Percentiles rank a stretch among this genome's conserved stretches.
phyloP scores from a whole-genome alignment of 2,329 filamentous ascomycete species.

The Phialemoniopsis sp. region DNA sequence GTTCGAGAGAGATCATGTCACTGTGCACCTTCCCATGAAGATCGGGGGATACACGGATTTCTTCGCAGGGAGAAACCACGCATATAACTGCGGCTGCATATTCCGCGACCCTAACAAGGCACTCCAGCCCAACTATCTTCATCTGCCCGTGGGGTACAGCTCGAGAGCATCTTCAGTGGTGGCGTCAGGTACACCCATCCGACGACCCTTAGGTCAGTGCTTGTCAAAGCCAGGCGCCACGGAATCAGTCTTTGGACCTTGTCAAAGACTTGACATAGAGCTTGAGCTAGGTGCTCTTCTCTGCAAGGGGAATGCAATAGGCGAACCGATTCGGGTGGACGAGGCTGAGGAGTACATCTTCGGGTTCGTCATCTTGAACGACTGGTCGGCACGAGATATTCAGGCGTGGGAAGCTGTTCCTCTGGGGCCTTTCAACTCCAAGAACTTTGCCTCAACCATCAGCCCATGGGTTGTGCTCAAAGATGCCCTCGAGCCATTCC shows the following conservation, averaged over 20 bases:
- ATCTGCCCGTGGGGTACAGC: conserved; percentile 78
- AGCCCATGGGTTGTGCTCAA: conserved; percentile 60
- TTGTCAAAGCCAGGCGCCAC: conserved; percentile 38
- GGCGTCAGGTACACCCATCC: conserved; percentile 67
- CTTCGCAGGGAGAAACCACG: conserved; percentile 76
- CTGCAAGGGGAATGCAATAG: conserved; percentile 62
- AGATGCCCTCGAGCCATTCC: conserved; percentile 44
- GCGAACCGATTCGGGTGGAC: conserved; percentile 59
- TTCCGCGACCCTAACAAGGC: conserved; percentile 75
- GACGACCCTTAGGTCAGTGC: conserved; percentile 69
- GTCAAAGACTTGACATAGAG: conserved; percentile 67
- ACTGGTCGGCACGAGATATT: conserved; percentile 61
- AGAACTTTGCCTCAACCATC: conserved; percentile 57
- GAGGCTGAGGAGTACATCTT: conserved; percentile 72
- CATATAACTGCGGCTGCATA: conserved; percentile 64
- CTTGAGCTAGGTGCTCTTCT: conserved; percentile 76
- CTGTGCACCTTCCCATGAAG: conserved; percentile 64
- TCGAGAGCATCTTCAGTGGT: conserved; percentile 74
- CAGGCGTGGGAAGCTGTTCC: conserved; percentile 60
- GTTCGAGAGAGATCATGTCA: conserved; percentile 20
- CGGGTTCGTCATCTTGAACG: conserved; percentile 62
- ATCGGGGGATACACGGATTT: conserved; percentile 87
- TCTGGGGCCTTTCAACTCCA: conserved; percentile 58
- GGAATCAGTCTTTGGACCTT: conserved; percentile 56
- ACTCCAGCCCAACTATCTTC: conserved; percentile 76